Conservation (phyloP, 2,329 filamentous ascomycete species). For the Diaporthe citriasiana region DNA sequence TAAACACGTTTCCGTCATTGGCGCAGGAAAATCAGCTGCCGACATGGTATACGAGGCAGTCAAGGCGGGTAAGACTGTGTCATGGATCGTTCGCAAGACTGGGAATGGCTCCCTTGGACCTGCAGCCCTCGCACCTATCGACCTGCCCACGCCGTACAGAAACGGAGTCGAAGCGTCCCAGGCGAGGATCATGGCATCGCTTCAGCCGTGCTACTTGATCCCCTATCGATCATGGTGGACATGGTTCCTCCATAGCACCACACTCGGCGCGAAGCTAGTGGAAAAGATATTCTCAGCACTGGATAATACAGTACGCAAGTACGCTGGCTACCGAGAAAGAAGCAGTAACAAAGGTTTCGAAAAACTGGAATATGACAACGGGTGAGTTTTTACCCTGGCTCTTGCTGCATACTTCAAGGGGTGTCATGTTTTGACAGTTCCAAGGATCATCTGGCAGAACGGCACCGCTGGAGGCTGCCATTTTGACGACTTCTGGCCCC, state of each 20-base stretch:
- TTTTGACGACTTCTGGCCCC: constrained; percentile 13
- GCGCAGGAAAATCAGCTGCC: neutral
- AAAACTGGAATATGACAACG: neutral
- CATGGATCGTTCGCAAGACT: neutral
- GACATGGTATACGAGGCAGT: constrained; percentile 2
- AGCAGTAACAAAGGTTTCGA: neutral
- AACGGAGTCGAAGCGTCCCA: constrained; percentile 3
- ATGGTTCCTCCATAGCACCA: constrained; percentile 14
- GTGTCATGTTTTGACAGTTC: neutral
- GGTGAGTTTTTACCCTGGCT: neutral
- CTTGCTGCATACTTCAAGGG: neutral
- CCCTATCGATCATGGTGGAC: neutral
- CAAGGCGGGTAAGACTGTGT: constrained; percentile 4
- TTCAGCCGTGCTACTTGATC: neutral
- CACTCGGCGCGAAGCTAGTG: neutral
- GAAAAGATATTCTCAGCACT: neutral
- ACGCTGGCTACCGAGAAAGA: neutral
- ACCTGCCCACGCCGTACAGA: neutral
- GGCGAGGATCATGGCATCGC: constrained; percentile 4
- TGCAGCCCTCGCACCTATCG: neutral
- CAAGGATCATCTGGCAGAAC: neutral
- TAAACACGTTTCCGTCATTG: neutral
- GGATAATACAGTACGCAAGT: neutral
- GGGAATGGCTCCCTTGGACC: neutral
- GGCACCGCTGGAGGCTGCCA: neutral